A percentile compares a stretch with the other conserved stretches of the same genome.
phyloP scores from a whole-genome alignment of 2,329 filamentous ascomycete genomes.

The Colletotrichum kahawae region DNA sequence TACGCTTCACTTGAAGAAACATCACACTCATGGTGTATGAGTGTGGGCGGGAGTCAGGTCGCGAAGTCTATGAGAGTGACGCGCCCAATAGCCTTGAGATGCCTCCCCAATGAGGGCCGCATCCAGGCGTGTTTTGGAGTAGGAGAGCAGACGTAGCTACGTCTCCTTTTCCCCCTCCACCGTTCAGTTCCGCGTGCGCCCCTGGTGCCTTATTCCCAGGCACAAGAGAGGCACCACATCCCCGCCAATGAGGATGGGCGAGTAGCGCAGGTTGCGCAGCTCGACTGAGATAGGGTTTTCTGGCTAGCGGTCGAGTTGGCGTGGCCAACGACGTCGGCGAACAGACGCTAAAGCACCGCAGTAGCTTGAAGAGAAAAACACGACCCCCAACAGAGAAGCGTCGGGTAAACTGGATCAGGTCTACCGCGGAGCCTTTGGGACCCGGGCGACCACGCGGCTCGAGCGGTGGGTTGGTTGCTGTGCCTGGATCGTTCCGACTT shows the following conservation, averaged over 20 bases:
- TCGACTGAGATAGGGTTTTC: slow-evolving; percentile 2
- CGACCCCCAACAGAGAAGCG: neutral
- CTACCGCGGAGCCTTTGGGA: neutral
- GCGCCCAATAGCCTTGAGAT: neutral
- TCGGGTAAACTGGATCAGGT: neutral
- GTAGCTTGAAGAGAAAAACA: neutral
- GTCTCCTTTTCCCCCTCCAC: neutral
- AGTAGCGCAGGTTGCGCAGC: neutral
- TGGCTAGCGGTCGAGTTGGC: neutral
- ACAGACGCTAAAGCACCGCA: slow-evolving; percentile 10
- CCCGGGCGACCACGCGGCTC: slow-evolving; percentile 7
- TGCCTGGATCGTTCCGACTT: neutral
- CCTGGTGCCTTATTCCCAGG: neutral
- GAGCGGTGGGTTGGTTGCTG: slow-evolving; percentile 8
- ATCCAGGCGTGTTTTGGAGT: neutral
- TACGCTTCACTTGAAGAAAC: neutral
- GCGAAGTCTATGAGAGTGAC: neutral
- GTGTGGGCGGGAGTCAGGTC: neutral
- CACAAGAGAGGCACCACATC: neutral
- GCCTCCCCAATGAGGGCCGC: neutral
- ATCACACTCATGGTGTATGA: neutral
- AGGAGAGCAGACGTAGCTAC: neutral
- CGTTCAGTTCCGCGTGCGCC: neutral
- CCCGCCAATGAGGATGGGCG: neutral
- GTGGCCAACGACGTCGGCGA: slow-evolving; percentile 9